Percentiles rank a stretch among this genome's conserved stretches.
Evolutionary conservation across 2,329 filamentous ascomycete genomes (phyloP).

Genomic region (Ceratocystis smalleyi): DNA sequence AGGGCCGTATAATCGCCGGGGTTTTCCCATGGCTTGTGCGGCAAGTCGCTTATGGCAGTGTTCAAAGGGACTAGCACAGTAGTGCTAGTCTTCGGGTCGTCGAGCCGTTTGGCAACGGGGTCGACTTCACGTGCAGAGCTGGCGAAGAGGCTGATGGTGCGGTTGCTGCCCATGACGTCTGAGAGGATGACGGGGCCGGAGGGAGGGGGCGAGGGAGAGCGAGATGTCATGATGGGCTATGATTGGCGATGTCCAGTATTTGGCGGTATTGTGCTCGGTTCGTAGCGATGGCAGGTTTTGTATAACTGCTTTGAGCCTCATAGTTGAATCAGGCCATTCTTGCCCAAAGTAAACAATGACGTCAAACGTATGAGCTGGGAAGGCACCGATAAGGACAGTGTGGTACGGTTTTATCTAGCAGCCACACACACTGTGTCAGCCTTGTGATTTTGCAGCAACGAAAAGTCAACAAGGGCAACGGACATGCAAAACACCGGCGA

Average conservation of each 20-base stretch:
- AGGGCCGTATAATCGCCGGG: slow-evolving; percentile 53
- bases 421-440: background rate
- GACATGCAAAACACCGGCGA: background rate
- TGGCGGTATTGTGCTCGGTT: background rate
- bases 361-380: background rate
- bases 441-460: background rate
- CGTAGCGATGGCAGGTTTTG: background rate
- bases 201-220: background rate
- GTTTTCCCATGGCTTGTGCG: slow-evolving; percentile 76
- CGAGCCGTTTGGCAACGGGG: slow-evolving; percentile 51
- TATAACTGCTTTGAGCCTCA: background rate
- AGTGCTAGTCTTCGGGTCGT: slow-evolving; percentile 50
- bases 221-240: background rate
- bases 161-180: slow-evolving; percentile 68
- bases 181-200: slow-evolving; percentile 45
- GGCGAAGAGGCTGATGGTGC: slow-evolving; percentile 71
- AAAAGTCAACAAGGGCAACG: background rate
- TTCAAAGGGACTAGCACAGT: slow-evolving; percentile 84
- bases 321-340: background rate
- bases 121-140: slow-evolving; percentile 63
- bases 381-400: slow-evolving; percentile 9
- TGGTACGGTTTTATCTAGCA: background rate
- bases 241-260: background rate
- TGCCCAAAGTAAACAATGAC: slow-evolving; percentile 4
- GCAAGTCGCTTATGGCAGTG: slow-evolving; percentile 58